Percentiles rank a stretch among this genome's conserved stretches.
These are phyloP conservation scores for Claviceps cyperi DNA, from an alignment of 2,329 filamentous ascomycete species.

Conservation along the genomic window DNA sequence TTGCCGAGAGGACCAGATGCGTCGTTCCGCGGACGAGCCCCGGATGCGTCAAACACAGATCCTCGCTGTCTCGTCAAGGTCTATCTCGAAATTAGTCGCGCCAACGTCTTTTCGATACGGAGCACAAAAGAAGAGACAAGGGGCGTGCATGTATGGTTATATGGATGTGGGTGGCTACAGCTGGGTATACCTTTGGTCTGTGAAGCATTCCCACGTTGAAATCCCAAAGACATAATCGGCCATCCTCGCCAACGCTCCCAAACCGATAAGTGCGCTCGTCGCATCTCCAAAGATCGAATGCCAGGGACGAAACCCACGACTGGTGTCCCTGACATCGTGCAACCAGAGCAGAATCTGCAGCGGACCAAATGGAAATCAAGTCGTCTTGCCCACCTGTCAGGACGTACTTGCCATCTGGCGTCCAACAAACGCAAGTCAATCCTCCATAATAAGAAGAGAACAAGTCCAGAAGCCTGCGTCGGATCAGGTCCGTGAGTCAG, in stretches of 20 bases:
- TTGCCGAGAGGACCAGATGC: constrained; percentile 44
- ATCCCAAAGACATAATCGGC: constrained; percentile 84
- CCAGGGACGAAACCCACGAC: constrained; percentile 86
- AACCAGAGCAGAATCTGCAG: constrained; percentile 69
- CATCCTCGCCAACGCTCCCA: constrained; percentile 90
- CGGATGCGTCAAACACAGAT: constrained; percentile 37
- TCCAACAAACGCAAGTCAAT: constrained; percentile 90
- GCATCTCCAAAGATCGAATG: constrained; percentile 94
- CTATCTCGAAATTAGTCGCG: constrained; percentile 3
- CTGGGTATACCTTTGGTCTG: constrained; percentile 47
- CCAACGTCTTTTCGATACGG: neutral
- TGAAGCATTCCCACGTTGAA: constrained; percentile 96
- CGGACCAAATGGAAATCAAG: constrained; percentile 87
- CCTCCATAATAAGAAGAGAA: constrained; percentile 91
- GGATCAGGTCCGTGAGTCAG: constrained; percentile 5
- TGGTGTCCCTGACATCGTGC: constrained; percentile 90
- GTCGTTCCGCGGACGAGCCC: constrained; percentile 39
- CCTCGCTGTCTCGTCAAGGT: constrained; percentile 27
- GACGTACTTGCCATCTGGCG: constrained; percentile 89
- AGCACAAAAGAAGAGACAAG: neutral
- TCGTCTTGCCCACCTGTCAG: constrained; percentile 94
- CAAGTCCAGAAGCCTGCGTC: constrained; percentile 59
- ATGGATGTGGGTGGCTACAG: neutral
- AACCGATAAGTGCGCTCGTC: constrained; percentile 93
- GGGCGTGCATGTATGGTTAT: neutral